Base-by-base conservation (phyloP, 768 basidiomycete species). In the Phylloporus sp. region DNA sequence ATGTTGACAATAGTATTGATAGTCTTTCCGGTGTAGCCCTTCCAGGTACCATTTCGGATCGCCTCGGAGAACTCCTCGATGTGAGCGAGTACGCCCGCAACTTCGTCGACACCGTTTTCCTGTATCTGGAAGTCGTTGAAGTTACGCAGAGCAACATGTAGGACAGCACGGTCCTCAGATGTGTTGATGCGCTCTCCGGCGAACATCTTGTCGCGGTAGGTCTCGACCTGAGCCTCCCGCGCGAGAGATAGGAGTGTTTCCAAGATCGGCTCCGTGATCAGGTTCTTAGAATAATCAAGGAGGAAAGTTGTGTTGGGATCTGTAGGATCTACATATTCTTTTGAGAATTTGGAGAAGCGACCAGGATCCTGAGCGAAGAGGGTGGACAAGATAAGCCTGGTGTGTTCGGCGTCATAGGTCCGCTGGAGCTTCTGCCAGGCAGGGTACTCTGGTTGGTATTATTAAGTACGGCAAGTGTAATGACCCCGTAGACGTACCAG, bases 1-100 rank as follows among this genome's bases (percentile, higher is more conserved):
- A 99, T 97, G 76, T 98, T 98, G 67, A 99, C 94, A 71, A 99
- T 85, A 43, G 92, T 86, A 63, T 85, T 82, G 78, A 99, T 98
- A 10, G 81, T 65, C 75, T 97, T 97, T 38, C 97, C 95, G 2
- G 95, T 97, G 76, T 97, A 98, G 15, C 97, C 97, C 71, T 88
- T 97, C 93, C 95, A 97, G 50, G 76, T 76, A 26, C 95, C 97
- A 53, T 78, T 85, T 53, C 95, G 79, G 44, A 99, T 82, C 32
- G 82, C 73, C 35, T 95, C 85, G 45, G 86, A 81, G 76, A 99
- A 99, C 67, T 81, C 77, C 67, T 89, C 88, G 68, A 99, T 98
- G 73, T 98, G 97, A 27, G 81, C 77, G 56, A 97, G 81, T 13
- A 97, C 97, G 22, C 72, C 78, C 28, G 75, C 69, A 55, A 99